Evolutionary conservation across 306 rosid genomes (phyloP).

Genomic region (Fragaria iinumae): DNA sequence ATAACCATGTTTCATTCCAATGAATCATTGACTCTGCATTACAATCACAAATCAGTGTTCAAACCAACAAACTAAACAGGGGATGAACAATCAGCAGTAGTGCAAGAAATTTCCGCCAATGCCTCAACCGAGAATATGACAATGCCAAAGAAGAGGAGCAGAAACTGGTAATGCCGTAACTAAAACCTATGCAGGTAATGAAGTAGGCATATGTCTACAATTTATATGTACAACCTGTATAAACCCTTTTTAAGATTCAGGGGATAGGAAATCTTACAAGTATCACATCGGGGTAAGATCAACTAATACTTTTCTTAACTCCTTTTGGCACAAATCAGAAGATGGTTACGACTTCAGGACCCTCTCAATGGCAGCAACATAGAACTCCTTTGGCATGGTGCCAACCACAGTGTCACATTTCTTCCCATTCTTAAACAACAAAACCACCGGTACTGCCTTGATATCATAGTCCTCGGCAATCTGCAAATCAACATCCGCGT

Average conservation of each 20-base stretch:
- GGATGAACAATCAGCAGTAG: background rate
- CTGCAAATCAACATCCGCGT: slow-evolving; percentile 66
- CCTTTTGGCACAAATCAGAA: background rate
- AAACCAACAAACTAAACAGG: background rate
- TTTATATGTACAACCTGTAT: slow-evolving; percentile 27
- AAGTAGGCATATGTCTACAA: slow-evolving; percentile 16
- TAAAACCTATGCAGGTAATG: slow-evolving; percentile 17
- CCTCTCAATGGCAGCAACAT: slow-evolving; percentile 82
- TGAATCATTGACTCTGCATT: background rate
- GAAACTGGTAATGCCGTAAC: slow-evolving; percentile 16
- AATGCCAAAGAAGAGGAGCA: background rate
- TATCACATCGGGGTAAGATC: slow-evolving; percentile 13
- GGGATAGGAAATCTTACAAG: slow-evolving; percentile 11
- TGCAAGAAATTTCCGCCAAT: background rate
- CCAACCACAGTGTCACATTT: slow-evolving; percentile 77
- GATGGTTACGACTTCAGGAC: slow-evolving; percentile 47
- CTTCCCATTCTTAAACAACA: slow-evolving; percentile 77
- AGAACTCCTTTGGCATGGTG: slow-evolving; percentile 94
- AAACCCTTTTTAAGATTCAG: slow-evolving; percentile 22
- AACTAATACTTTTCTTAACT: background rate
- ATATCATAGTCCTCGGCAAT: slow-evolving; percentile 75
- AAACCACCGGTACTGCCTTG: slow-evolving; percentile 91
- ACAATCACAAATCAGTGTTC: slow-evolving; percentile 12
- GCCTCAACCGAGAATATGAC: background rate
- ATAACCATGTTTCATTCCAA: background rate